Base-by-base conservation (phyloP, 441 rosid species). In the Kokia cookei region DNA sequence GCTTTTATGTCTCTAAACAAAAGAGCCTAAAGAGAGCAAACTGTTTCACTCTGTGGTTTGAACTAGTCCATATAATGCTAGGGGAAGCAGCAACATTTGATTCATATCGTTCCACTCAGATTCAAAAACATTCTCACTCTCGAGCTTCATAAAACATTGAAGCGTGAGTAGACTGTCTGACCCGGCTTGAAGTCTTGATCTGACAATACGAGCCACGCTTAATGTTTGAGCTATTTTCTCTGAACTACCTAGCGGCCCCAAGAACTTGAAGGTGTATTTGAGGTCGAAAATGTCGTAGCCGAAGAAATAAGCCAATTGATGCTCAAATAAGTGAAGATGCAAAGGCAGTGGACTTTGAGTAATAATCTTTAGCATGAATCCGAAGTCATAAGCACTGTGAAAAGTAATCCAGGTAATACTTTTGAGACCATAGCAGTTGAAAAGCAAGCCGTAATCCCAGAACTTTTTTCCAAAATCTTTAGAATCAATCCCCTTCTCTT, bases 361-460 rank as follows among this genome's bases (percentile, higher is more conserved):
- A 17, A 79, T 7, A 22, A 73, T 29, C 53, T 75, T 79, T 53
- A 79, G 8, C 71, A 79, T 2, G 48, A 29, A 79, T 0, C 76
- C 82, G 9, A 75, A 51, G 51, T 79, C 82, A 7, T 75, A 75
- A 22, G 65, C 50, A 12, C 81, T n/a, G 12, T 78, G 78, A 7
- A 74, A 78, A 5, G 78, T 55, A 13, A 74, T 32, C 81, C 78
- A 70, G 1, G 10, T 43, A 0, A 74, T 26, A 0, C 22, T 24
- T 4, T 22, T 57, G 7, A 11, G 13, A 9, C 48, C 7, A 2
- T 2, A 40, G 4, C 3, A 1, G 7, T 48, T 37, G 15, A 42
- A 50, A 1, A 64, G 27, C 7, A 65, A 40, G 4, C 42, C 45
- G 0, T 76, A 71, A 11, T 0, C 43, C 55, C 11, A n/a, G 15